Percentiles rank a stretch among this genome's conserved stretches.
These are phyloP conservation scores for Zygoascus sp. DNA, from an alignment of 1,139 yeast genomes.

Conservation along the genomic window DNA sequence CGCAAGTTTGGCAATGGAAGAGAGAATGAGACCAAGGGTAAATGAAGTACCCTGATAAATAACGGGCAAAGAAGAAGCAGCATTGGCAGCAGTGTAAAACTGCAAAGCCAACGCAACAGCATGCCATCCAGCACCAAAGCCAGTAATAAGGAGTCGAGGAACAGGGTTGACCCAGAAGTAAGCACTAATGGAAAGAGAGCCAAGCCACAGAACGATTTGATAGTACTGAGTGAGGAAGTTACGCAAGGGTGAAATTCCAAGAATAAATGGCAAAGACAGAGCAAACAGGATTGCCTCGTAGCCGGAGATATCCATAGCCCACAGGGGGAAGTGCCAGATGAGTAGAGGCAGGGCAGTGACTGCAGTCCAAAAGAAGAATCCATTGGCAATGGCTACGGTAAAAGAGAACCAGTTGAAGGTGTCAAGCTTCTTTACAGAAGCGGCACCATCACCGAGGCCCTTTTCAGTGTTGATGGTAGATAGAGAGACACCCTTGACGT, in stretches of 20 bases:
- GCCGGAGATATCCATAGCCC: conserved; percentile 98
- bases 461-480: conserved; percentile 11
- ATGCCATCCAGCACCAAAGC: conserved; percentile 63
- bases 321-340: conserved; percentile 94
- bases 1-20: conserved; percentile 71
- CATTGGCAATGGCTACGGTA: conserved; percentile 30
- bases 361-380: conserved; percentile 77
- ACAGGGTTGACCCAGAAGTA: conserved; percentile 66
- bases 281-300: conserved; percentile 71
- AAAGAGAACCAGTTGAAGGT: conserved; percentile 31
- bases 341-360: conserved; percentile 75
- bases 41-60: conserved; percentile 58
- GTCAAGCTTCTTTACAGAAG: conserved; percentile 21
- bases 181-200: conserved; percentile 70
- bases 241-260: conserved; percentile 52
- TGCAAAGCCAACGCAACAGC: conserved; percentile 62
- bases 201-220: conserved; percentile 52
- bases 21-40: conserved; percentile 64
- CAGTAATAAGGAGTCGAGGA: conserved; percentile 57
- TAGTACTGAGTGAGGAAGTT: conserved; percentile 47
- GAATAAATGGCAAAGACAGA: conserved; percentile 51
- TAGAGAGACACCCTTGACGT: conserved; percentile 30
- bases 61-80: conserved; percentile 36
- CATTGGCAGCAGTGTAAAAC: conserved; percentile 44
- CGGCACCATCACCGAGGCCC: conserved; percentile 3